Percentiles rank a stretch among this genome's conserved stretches.
Conservation (phyloP, 2,329 filamentous ascomycete species). For the Cryphonectria naterciae region DNA sequence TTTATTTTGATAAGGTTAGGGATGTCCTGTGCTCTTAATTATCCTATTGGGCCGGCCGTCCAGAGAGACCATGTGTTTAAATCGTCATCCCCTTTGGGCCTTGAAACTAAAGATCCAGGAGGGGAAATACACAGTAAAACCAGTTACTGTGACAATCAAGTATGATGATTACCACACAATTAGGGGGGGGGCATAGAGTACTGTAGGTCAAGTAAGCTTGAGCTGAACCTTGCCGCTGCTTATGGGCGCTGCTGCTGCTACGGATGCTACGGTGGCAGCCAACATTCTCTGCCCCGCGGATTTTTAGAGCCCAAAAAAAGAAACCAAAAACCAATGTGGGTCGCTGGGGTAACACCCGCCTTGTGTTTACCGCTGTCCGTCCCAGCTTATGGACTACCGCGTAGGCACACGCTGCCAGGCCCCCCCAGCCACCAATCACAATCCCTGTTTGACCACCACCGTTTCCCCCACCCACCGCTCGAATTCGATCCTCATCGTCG, state of each 20-base stretch:
- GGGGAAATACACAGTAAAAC: not conserved
- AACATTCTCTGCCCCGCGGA: not conserved
- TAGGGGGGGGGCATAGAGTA: too few species aligned
- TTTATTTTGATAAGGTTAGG: not conserved
- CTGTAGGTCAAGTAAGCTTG: not conserved
- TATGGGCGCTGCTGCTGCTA: not conserved
- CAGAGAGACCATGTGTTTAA: not conserved
- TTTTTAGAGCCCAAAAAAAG: slow-evolving; percentile 12
- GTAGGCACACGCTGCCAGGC: not conserved
- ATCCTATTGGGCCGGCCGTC: not conserved
- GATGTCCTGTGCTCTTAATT: not conserved
- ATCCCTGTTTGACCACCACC: slow-evolving; percentile 3
- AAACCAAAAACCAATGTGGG: not conserved
- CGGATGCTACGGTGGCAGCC: not conserved
- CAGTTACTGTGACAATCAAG: not conserved
- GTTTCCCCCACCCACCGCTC: not conserved
- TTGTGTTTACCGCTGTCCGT: slow-evolving; percentile 14
- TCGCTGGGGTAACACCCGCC: slow-evolving; percentile 18
- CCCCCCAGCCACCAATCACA: slow-evolving; percentile 5
- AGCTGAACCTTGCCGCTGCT: slow-evolving; percentile 1
- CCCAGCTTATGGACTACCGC: slow-evolving; percentile 1
- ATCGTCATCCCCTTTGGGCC: not conserved
- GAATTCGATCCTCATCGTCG: not conserved
- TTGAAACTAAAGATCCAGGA: not conserved
- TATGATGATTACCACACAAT: too few species aligned